Evolutionary conservation across 768 basidiomycete genomes (phyloP).

Genomic region (Phaffia tasmanica): DNA sequence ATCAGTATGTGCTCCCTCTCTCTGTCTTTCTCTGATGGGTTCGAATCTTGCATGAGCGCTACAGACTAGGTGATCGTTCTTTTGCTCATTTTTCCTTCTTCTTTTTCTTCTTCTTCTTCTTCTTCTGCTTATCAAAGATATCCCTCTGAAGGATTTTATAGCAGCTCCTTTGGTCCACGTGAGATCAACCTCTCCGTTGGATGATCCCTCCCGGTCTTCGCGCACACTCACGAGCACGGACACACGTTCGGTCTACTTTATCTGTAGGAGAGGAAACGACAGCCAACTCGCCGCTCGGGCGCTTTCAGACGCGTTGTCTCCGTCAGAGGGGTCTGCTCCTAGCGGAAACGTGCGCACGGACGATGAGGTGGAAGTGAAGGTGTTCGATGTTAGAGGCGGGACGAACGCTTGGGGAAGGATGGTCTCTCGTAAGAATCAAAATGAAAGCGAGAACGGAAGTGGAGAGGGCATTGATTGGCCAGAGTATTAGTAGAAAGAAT

Average conservation of each 20-base stretch:
- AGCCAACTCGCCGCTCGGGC: constrained; percentile 75
- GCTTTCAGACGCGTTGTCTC: constrained; percentile 38
- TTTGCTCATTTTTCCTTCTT: not conserved
- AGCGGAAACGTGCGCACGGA: no score
- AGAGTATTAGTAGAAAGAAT: no score
- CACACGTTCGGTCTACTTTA: constrained; percentile 42
- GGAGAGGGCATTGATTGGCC: no score
- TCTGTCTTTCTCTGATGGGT: constrained; percentile 5
- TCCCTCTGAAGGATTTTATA: constrained; percentile 58
- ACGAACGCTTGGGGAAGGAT: constrained; percentile 17
- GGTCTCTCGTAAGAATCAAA: no score
- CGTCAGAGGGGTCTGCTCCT: no score
- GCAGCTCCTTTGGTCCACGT: constrained; percentile 49
- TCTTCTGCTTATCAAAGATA: constrained; percentile 44
- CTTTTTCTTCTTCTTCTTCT: not conserved
- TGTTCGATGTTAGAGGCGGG: not conserved
- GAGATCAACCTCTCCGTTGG: constrained; percentile 25
- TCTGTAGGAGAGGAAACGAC: constrained; percentile 87
- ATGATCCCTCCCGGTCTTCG: constrained; percentile 29
- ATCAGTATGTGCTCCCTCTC: constrained; percentile 46
- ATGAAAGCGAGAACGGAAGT: no score
- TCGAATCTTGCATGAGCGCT: not conserved
- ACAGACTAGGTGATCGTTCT: no score
- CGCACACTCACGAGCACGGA: constrained; percentile 36
- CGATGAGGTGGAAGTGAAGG: not conserved